These are phyloP conservation scores for Phytophthora multivora DNA, from an alignment of 352 stramenopile genomes.

Conservation along the genomic window DNA sequence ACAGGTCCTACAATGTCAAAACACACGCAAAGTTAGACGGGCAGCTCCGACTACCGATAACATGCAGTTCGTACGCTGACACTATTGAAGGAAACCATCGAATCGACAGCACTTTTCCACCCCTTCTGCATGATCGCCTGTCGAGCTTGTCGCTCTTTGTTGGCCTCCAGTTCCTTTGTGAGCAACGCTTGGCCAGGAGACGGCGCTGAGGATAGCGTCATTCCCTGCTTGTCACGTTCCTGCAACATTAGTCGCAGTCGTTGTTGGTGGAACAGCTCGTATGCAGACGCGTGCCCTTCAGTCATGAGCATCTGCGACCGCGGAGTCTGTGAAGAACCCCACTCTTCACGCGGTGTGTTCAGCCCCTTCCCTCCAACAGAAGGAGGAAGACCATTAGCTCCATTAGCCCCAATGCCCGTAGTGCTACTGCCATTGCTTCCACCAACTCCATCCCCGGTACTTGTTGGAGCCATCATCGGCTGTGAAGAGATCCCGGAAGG, in stretches of 20 bases:
- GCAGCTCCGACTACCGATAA: background rate
- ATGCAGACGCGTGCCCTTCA: constrained; percentile 79
- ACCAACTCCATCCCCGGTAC: constrained; percentile 20
- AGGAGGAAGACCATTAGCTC: constrained; percentile 36
- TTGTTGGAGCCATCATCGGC: constrained; percentile 15
- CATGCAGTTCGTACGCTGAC: constrained; percentile 39
- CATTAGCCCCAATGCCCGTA: constrained; percentile 8
- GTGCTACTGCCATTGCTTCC: constrained; percentile 23
- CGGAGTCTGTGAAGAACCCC: constrained; percentile 85
- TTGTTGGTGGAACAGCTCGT: constrained; percentile 89
- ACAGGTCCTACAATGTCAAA: constrained; percentile 44
- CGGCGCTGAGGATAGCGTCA: constrained; percentile 75
- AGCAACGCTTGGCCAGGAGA: constrained; percentile 86
- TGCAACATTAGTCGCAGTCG: constrained; percentile 84
- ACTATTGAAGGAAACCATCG: constrained; percentile 77
- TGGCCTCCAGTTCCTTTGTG: constrained; percentile 88
- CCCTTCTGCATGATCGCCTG: constrained; percentile 91
- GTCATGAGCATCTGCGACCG: constrained; percentile 84
- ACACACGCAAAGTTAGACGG: constrained; percentile 5
- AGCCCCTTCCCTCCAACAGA: constrained; percentile 54
- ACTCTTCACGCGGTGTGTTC: constrained; percentile 83
- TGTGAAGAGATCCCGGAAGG: constrained; percentile 29
- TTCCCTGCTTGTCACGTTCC: constrained; percentile 80
- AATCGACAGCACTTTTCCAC: constrained; percentile 86
- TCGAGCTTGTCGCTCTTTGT: constrained; percentile 87